Evolutionary conservation across 768 basidiomycete species (phyloP), one percentile per base, ranked within the genome.

Genomic region (Steccherinum ochraceum): DNA sequence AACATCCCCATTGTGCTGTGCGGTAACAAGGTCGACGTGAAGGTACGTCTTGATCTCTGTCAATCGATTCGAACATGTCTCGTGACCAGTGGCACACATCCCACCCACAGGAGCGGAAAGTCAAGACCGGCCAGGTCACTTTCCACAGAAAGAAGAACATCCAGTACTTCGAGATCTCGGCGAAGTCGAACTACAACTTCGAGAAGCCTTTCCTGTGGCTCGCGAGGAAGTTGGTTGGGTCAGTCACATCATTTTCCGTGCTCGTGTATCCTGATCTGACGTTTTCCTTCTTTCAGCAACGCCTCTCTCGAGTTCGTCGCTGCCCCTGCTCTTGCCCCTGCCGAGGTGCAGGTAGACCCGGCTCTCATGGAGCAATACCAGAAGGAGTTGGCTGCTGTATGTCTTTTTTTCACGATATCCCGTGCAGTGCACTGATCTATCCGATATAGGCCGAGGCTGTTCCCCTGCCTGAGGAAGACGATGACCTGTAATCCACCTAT

Each of bases 81-180:
- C 43, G 12, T 52, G 46, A 24, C 21, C 24, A 26, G 16, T 45
- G 13, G 19, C 24, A 41, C 24, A n/a, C 25, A 20, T 40, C n/a
- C n/a, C n/a, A n/a, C n/a, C 45, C 57, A 52, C 64, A 97, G 95
- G 96, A 99, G 73, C 93, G 96, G 56, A 99, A 99, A 81, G 96
- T 99, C 60, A 99, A 98, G 80, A 98, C 95, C 20, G 91, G 91
- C 46, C 84, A 87, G 40, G 96, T 99, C 54, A 99, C 96, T 42
- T 99, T 99, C 86, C 96, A 98, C 80, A 81, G 96, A 67, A 99
- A 99, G 90, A 99, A 99, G 81, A 97, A 95, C 73, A 80, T 99
- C 48, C 96, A 98, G 68, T 99, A 99, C 77, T 99, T 94, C 67
- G 96, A 99, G 66, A 98, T 99, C 60, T 98, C 96, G 0, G 96